A percentile compares a stretch with the other conserved stretches of the same genome.
phyloP scores from a whole-genome alignment of 208 protist genomes.

The Tritrichomonas musculus region DNA sequence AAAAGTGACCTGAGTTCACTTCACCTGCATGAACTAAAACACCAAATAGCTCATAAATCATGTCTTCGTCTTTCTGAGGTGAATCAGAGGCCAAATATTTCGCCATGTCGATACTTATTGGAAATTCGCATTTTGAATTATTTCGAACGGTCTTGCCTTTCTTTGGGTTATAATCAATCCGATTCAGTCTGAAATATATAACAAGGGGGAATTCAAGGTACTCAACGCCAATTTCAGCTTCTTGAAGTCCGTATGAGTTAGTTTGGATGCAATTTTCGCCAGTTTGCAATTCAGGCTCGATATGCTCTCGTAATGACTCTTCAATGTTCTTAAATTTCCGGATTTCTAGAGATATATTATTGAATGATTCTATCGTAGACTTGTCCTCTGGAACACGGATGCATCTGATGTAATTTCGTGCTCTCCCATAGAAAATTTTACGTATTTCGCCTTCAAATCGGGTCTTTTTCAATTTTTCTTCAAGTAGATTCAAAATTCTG shows the following conservation, averaged over 20 bases:
- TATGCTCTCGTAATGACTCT: slow-evolving; percentile 57
- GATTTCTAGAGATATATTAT: slow-evolving; percentile 66
- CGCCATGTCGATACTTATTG: slow-evolving; percentile 52
- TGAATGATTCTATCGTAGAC: slow-evolving; percentile 54
- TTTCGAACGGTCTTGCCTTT: slow-evolving; percentile 63
- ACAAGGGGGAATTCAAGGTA: slow-evolving; percentile 66
- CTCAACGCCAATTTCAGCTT: slow-evolving; percentile 63
- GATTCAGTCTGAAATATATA: slow-evolving; percentile 69
- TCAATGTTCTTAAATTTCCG: slow-evolving; percentile 50
- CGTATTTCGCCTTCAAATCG: slow-evolving; percentile 37
- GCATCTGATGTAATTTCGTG: slow-evolving; percentile 63
- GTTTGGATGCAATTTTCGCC: slow-evolving; percentile 69
- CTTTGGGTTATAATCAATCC: slow-evolving; percentile 71
- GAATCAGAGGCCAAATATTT: slow-evolving; percentile 35
- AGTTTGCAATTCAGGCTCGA: slow-evolving; percentile 61
- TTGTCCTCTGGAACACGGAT: slow-evolving; percentile 67
- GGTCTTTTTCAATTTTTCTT: slow-evolving; percentile 70
- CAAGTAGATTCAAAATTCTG: slow-evolving; percentile 70
- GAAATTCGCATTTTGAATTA: slow-evolving; percentile 59
- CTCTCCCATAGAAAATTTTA: slow-evolving; percentile 36
- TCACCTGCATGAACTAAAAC: slow-evolving; percentile 72
- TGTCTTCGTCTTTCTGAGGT: slow-evolving; percentile 27
- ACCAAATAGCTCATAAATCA: slow-evolving; percentile 52
- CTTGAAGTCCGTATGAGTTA: slow-evolving; percentile 63
- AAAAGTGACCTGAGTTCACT: slow-evolving; percentile 72